These are phyloP conservation scores for Logfia minima DNA, from an alignment of 129 eudicot genomes.

Conservation along the genomic window DNA sequence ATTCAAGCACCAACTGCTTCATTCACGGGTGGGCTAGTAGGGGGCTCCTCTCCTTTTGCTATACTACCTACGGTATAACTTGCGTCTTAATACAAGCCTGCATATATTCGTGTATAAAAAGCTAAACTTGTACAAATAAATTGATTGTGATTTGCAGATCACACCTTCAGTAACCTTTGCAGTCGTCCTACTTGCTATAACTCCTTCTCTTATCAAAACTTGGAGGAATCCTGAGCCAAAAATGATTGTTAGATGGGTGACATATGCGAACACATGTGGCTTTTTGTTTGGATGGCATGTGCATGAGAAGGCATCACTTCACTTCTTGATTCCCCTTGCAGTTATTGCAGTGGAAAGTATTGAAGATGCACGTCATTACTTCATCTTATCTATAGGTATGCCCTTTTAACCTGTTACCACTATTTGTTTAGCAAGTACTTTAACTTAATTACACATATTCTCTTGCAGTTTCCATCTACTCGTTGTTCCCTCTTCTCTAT, in stretches of 20 bases:
- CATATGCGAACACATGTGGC: conserved; percentile 93
- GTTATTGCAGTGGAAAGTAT: conserved; percentile 54
- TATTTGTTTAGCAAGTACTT: neutral
- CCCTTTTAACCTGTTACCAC: neutral
- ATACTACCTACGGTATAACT: conserved; percentile 67
- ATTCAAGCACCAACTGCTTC: conserved; percentile 79
- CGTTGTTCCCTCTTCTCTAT: conserved; percentile 78
- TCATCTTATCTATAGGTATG: conserved; percentile 73
- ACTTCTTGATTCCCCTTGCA: conserved; percentile 89
- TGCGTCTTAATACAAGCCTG: neutral
- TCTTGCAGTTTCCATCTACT: conserved; percentile 80
- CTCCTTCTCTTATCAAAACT: conserved; percentile 71
- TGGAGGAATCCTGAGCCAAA: conserved; percentile 88
- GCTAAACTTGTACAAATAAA: neutral
- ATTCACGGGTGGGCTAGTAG: conserved; percentile 95
- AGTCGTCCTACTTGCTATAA: conserved; percentile 63
- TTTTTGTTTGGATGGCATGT: conserved; percentile 99
- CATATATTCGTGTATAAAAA: conserved; percentile 9
- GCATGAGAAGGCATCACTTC: conserved; percentile 95
- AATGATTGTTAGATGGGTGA: conserved; percentile 81
- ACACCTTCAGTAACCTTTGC: conserved; percentile 71
- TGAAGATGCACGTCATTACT: conserved; percentile 82
- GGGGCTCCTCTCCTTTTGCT: conserved; percentile 90
- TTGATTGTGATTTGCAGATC: conserved; percentile 51
- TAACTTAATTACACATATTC: neutral